A percentile compares a stretch with the other conserved stretches of the same genome.
Evolutionary conservation across 768 basidiomycete species (phyloP).

Genomic region (Suillus ampliporus): DNA sequence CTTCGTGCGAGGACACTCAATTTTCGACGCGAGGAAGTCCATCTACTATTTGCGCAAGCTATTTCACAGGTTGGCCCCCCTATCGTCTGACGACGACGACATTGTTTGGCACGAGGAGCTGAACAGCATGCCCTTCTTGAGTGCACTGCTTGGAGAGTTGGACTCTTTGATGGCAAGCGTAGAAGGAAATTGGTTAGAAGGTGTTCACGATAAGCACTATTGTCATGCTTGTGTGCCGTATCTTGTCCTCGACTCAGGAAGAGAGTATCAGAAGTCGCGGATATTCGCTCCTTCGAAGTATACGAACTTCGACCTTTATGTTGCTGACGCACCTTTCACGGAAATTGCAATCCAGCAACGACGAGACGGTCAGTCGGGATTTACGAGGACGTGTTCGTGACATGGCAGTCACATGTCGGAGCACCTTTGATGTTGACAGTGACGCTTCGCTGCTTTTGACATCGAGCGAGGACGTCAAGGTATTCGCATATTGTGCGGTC

Average conservation of each 20-base stretch:
- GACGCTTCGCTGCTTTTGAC: conserved; percentile 19
- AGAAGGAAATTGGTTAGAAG: conserved; percentile 49
- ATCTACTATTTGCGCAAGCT: conserved; percentile 49
- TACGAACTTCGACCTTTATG: conserved; percentile 35
- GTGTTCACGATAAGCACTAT: conserved; percentile 38
- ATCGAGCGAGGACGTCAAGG: conserved; percentile 26
- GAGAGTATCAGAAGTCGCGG: conserved; percentile 21
- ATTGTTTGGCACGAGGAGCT: conserved; percentile 50
- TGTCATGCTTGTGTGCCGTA: conserved; percentile 40
- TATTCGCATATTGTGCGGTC: conserved; percentile 30
- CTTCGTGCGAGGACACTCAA: conserved; percentile 44
- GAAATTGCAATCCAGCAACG: conserved; percentile 22
- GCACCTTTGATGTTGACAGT: conserved; percentile 33
- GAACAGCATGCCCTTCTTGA: conserved; percentile 38
- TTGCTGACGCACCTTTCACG: conserved; percentile 43
- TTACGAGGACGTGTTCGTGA: conserved; percentile 36
- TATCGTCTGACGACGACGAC: conserved; percentile 16
- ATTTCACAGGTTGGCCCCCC: conserved; percentile 48
- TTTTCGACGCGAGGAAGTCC: conserved; percentile 46
- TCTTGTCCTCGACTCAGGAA: conserved; percentile 36
- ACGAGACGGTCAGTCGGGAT: conserved; percentile 18
- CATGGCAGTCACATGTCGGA: conserved; percentile 45
- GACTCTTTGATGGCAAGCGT: conserved; percentile 40
- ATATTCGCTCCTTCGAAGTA: conserved; percentile 34
- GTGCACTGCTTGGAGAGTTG: conserved; percentile 42